Evolutionary conservation across 2,329 filamentous ascomycete species (phyloP).

Genomic region (Penicillium brasilianum): DNA sequence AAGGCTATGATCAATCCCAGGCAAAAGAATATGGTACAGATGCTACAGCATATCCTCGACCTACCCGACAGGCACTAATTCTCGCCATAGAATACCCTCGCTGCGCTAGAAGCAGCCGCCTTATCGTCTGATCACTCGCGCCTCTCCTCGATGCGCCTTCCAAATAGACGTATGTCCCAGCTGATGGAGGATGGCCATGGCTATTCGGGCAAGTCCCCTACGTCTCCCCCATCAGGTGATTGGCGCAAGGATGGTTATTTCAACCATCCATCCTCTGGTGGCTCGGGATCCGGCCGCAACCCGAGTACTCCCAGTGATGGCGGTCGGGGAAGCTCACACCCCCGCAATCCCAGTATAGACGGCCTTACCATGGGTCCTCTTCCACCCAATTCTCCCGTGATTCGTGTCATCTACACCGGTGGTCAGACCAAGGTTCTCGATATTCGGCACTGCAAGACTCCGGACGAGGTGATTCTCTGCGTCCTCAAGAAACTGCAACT

Average conservation of each 20-base stretch:
- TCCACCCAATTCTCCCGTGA: slow-evolving; percentile 84
- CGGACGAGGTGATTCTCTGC: slow-evolving; percentile 89
- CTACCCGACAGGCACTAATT: neutral
- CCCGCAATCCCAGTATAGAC: slow-evolving; percentile 83
- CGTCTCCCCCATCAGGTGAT: slow-evolving; percentile 67
- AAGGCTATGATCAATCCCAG: slow-evolving; percentile 77
- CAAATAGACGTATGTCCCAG: slow-evolving; percentile 67
- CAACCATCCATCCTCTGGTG: slow-evolving; percentile 59
- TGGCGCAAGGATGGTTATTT: slow-evolving; percentile 60
- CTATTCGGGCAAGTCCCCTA: slow-evolving; percentile 62
- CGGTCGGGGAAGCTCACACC: slow-evolving; percentile 70
- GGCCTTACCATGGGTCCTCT: slow-evolving; percentile 83
- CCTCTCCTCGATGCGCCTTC: slow-evolving; percentile 60
- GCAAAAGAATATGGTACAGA: slow-evolving; percentile 80
- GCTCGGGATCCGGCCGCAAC: slow-evolving; percentile 59
- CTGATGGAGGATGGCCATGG: slow-evolving; percentile 45
- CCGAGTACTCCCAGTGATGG: slow-evolving; percentile 69
- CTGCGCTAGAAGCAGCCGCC: slow-evolving; percentile 71
- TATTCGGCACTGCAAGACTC: slow-evolving; percentile 86
- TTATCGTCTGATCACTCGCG: slow-evolving; percentile 70
- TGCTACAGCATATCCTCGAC: neutral
- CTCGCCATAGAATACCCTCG: slow-evolving; percentile 75
- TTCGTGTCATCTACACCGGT: slow-evolving; percentile 89
- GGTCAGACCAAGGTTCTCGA: slow-evolving; percentile 93
- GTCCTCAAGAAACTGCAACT: slow-evolving; percentile 87